A percentile compares a stretch with the other conserved stretches of the same genome.
These are phyloP conservation scores for Naganishia vishniacii DNA, from an alignment of 768 basidiomycete genomes.

Conservation along the genomic window DNA sequence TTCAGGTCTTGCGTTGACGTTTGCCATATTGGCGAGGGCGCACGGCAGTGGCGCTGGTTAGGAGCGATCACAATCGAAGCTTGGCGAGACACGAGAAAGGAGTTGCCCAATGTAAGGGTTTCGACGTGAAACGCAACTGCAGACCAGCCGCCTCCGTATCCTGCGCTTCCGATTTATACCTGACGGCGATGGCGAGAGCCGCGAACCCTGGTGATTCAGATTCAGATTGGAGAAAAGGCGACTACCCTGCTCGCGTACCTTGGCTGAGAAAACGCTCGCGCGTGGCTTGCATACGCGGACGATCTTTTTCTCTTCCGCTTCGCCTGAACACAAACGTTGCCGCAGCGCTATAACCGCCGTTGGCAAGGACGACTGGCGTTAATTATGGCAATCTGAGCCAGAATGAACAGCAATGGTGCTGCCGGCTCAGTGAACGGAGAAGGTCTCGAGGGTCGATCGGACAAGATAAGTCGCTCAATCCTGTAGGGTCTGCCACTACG, in stretches of 20 bases:
- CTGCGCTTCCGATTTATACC: too few species aligned
- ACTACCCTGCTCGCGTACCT: not conserved
- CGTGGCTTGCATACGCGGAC: not conserved
- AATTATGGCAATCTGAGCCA: too few species aligned
- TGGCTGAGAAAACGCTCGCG: not conserved
- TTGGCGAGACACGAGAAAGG: not conserved
- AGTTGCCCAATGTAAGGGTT: not conserved
- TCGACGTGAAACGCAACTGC: not conserved
- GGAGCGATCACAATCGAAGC: conserved; percentile 13
- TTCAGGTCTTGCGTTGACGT: conserved; percentile 9
- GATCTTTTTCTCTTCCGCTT: conserved; percentile 2
- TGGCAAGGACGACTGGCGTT: too few species aligned
- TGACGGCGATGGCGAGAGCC: not conserved
- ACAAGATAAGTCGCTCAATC: too few species aligned
- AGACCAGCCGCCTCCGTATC: too few species aligned
- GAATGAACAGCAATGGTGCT: too few species aligned
- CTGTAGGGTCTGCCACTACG: too few species aligned
- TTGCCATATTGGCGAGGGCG: not conserved
- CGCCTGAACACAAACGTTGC: not conserved
- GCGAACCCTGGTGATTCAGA: not conserved
- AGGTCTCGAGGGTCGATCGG: too few species aligned
- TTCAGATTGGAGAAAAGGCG: not conserved
- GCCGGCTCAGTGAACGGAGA: too few species aligned
- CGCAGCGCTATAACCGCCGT: too few species aligned
- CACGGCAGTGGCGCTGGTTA: not conserved